Conservation (phyloP, 352 stramenopile genomes). For the Phytophthora podocarpi region DNA sequence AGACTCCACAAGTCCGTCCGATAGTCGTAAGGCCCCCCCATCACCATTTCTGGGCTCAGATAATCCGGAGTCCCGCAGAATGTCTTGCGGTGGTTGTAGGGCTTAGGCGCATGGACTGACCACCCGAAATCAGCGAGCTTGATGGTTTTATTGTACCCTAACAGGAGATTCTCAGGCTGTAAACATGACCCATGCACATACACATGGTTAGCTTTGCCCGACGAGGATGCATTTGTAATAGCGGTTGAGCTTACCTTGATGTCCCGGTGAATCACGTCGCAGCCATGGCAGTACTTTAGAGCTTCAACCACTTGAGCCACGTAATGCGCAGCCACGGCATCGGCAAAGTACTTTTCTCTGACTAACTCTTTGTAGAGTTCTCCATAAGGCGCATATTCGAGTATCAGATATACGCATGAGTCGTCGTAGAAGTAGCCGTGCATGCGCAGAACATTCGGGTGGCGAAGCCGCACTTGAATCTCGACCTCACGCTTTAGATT, state of each 20-base stretch:
- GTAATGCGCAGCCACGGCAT: slow-evolving; percentile 65
- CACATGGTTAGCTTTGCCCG: not conserved
- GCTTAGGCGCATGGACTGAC: slow-evolving; percentile 78
- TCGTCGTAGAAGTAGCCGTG: slow-evolving; percentile 90
- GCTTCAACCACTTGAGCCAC: slow-evolving; percentile 81
- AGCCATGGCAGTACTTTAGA: slow-evolving; percentile 77
- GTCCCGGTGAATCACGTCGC: slow-evolving; percentile 86
- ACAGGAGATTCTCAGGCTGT: slow-evolving; percentile 84
- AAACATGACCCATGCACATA: not conserved
- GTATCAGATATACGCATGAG: slow-evolving; percentile 78
- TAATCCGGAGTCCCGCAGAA: slow-evolving; percentile 90
- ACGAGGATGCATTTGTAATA: not conserved
- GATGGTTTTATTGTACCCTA: slow-evolving; percentile 75
- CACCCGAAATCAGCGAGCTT: slow-evolving; percentile 91
- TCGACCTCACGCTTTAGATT: slow-evolving; percentile 87
- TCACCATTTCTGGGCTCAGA: slow-evolving; percentile 83
- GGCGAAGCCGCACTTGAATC: slow-evolving; percentile 78
- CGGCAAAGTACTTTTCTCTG: slow-evolving; percentile 56
- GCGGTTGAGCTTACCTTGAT: slow-evolving; percentile 71
- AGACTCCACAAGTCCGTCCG: slow-evolving; percentile 84
- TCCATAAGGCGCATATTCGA: slow-evolving; percentile 83
- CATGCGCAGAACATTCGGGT: slow-evolving; percentile 77
- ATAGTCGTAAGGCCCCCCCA: slow-evolving; percentile 67
- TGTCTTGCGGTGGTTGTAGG: slow-evolving; percentile 61
- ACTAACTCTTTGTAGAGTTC: slow-evolving; percentile 84